phyloP scores from a whole-genome alignment of 129 eudicot species.

The Apium graveolens region DNA sequence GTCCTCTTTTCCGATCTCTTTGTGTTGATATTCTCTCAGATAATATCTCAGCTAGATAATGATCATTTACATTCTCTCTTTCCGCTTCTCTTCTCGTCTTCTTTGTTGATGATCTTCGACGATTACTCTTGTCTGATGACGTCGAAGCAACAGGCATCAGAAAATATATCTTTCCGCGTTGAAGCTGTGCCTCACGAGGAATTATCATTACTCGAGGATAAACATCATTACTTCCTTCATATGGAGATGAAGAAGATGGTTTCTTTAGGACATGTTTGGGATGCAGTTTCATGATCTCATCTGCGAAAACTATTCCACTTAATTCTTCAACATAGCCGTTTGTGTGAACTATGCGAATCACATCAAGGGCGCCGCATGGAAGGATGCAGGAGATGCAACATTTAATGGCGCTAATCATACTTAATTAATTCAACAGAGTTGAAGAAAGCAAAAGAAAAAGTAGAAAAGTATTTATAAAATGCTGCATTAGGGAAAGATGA shows the following conservation, averaged over 20 bases:
- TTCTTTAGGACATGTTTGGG: slow-evolving; percentile 80
- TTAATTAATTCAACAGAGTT: slow-evolving; percentile 12
- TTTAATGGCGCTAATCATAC: slow-evolving; percentile 62
- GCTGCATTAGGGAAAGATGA: background rate
- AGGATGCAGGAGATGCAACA: slow-evolving; percentile 96
- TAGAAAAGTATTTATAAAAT: background rate
- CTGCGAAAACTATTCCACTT: slow-evolving; percentile 54
- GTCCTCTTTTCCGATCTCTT: slow-evolving; percentile 39
- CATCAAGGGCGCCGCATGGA: slow-evolving; percentile 91
- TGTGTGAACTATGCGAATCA: slow-evolving; percentile 76
- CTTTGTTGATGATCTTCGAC: slow-evolving; percentile 29
- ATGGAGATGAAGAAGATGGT: slow-evolving; percentile 41
- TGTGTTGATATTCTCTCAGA: slow-evolving; percentile 57
- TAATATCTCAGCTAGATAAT: slow-evolving; percentile 64
- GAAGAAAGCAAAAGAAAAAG: slow-evolving; percentile 11
- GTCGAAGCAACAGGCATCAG: slow-evolving; percentile 65
- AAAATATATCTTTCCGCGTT: slow-evolving; percentile 86
- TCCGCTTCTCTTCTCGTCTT: slow-evolving; percentile 22
- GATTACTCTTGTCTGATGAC: slow-evolving; percentile 9
- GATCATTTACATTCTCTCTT: slow-evolving; percentile 29
- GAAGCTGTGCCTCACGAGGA: slow-evolving; percentile 83
- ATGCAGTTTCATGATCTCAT: slow-evolving; percentile 65
- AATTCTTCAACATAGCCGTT: slow-evolving; percentile 81
- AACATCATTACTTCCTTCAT: slow-evolving; percentile 16
- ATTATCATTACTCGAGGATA: slow-evolving; percentile 59